Base-by-base conservation (phyloP, 192 early-diverging fungal species). In the Backusella macrospora region DNA sequence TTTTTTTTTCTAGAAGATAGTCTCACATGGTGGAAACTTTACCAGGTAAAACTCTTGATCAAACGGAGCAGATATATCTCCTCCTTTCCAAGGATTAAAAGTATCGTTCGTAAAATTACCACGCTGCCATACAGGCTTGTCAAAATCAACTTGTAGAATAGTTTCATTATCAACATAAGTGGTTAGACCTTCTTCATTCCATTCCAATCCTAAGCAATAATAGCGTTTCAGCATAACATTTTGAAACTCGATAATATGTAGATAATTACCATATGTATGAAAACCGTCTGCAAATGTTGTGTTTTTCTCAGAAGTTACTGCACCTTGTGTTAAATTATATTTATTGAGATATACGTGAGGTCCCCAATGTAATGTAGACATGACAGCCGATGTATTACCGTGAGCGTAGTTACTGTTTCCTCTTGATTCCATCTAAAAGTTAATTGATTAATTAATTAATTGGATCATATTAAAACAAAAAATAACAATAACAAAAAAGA, bases 351-450 rank as follows among this genome's bases (percentile, higher is more conserved):
- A 75, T 37, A 48, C 76, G 15, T 78, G 78, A 16, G 90, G 86
- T 6, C 90, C 90, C 90, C 90, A 91, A 43, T 91, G 90, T 9
- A 91, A 65, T 42, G 87, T 91, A 1, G 79, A 86, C 5, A 80
- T 77, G 7, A 86, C 71, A 6, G 72, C 76, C 49, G 86, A 73
- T 48, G 62, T 18, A 15, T 81, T 78, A 62, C 83, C 83, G 3
- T 39, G 62, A 0, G 74, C 38, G 40, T 84, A 82, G 7, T 85
- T 77, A 23, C 65, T 77, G 72, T 90, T 91, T 29, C 88, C 89
- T 14, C 86, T 81, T 4, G 83, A 73, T 74, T 90, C 86, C 74
- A 76, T 71, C 75, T 76, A 73, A 1, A 39, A 12, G 43, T 21
- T 43, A 64, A 44, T 29, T 34, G 15, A n/a, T 49, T 26, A 4